Evolutionary conservation across 2,329 filamentous ascomycete species (phyloP), one percentile per base, ranked within the genome.

Genomic region (Alternaria consortialis): DNA sequence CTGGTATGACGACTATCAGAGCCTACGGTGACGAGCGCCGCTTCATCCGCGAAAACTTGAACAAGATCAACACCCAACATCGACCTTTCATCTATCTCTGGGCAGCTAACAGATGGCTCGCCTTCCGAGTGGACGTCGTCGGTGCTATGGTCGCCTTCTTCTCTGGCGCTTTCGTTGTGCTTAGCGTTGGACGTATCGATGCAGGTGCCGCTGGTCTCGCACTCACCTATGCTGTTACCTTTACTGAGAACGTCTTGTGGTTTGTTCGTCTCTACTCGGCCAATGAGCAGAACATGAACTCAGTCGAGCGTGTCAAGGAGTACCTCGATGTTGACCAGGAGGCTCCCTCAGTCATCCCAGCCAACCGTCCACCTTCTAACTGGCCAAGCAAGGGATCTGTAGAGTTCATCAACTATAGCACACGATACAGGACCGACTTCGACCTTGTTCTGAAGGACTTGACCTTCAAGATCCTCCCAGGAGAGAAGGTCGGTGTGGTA

Each of bases 211-310:
- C 94, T 32, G 95, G 95, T 82, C 87, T 99, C 64, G 97, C 95
- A 5, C 84, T 99, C 72, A 97, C 93, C 52, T 99, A 99, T 74
- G 95, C 95, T 15, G 92, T 99, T 69, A 94, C 92, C 1, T 99
- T 99, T 74, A 97, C 94, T 0, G 95, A 99, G 78, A 98, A 97
- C 68, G 91, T 99, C 7, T 82, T 99, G 17, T 99, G 95, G 95
- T 89, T 98, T 56, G 94, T 99, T 31, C 90, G 95, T 47, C 85
- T 97, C 13, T 99, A 99, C 77, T 91, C 94, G 0, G 88, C 92
- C 75, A 97, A 98, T 73, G 95, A 99, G 81, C 95, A 99, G 80
- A 98, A 97, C 80, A 98, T 99, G 95, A 99, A 99, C 80, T 94
- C 94, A 3, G 94, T 98, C 50, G 95, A 99, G 81, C 92, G 95